Percentiles rank a stretch among this genome's conserved stretches.
Conservation (phyloP, 768 basidiomycete genomes). For the Agrocybe pediades region DNA sequence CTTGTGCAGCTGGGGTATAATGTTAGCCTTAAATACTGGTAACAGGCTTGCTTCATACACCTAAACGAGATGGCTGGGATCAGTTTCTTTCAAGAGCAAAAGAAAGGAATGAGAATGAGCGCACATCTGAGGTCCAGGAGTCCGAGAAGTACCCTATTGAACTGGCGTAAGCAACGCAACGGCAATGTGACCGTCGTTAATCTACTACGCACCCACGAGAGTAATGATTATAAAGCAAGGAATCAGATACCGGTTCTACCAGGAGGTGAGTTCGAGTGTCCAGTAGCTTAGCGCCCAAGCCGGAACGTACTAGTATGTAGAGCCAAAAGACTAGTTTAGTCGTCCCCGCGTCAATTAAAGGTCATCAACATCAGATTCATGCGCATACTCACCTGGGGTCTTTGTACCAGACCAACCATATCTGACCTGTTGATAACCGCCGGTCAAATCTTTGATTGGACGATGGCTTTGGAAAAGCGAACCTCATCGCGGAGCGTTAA, state of each 20-base stretch:
- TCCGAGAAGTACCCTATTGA: constrained; percentile 1
- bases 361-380: background rate
- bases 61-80: too few relatives aligned
- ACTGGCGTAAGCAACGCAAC: background rate
- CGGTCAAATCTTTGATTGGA: background rate
- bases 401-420: constrained; percentile 7
- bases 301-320: constrained; percentile 1
- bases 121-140: background rate
- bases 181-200: too few relatives aligned
- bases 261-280: background rate
- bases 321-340: constrained; percentile 3
- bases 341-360: background rate
- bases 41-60: too few relatives aligned
- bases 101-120: background rate
- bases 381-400: constrained; percentile 1
- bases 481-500: constrained; percentile 10
- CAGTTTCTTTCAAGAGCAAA: background rate
- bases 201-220: background rate
- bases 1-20: background rate
- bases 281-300: background rate
- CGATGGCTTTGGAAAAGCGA: too few relatives aligned
- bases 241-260: constrained; percentile 6
- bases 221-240: constrained; percentile 6
- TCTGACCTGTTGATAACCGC: background rate
- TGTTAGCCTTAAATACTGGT: too few relatives aligned